Conservation (phyloP, 2,329 filamentous ascomycete genomes). For the Phaeosphaeriaceae sp. region DNA sequence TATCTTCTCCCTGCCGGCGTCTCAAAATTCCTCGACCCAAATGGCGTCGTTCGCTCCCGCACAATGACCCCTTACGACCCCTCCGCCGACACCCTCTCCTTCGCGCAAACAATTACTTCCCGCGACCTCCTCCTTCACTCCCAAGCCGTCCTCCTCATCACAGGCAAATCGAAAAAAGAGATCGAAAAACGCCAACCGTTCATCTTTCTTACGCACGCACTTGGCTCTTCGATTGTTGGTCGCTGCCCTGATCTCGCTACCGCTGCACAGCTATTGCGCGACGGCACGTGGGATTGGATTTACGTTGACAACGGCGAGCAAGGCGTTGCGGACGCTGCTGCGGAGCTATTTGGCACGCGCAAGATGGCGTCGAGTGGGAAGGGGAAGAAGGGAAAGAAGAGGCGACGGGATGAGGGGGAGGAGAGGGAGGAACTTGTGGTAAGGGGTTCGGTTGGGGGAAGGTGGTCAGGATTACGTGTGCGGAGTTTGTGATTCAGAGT, state of each 20-base stretch:
- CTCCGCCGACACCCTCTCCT: constrained; percentile 54
- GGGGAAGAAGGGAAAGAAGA: constrained; percentile 49
- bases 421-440: constrained; percentile 31
- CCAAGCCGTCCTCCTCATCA: constrained; percentile 74
- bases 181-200: constrained; percentile 73
- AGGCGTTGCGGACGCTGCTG: constrained; percentile 61
- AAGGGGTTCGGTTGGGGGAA: constrained; percentile 51
- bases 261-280: constrained; percentile 65
- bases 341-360: constrained; percentile 53
- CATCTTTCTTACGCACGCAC: constrained; percentile 77
- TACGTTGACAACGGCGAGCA: constrained; percentile 76
- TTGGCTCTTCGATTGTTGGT: constrained; percentile 73
- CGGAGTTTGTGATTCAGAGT: constrained; percentile 91
- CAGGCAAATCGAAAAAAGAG: constrained; percentile 66
- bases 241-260: constrained; percentile 70
- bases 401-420: constrained; percentile 48
- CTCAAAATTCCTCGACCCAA: constrained; percentile 70
- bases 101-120: constrained; percentile 33
- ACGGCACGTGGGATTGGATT: constrained; percentile 75
- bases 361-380: constrained; percentile 28
- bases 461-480: constrained; percentile 72
- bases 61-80: constrained; percentile 66
- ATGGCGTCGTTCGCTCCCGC: constrained; percentile 76
- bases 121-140: constrained; percentile 69
- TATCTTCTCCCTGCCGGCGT: constrained; percentile 88